These are phyloP conservation scores for Domatiomyces catenatus DNA, from an alignment of 2,329 filamentous ascomycete species.

Conservation along the genomic window DNA sequence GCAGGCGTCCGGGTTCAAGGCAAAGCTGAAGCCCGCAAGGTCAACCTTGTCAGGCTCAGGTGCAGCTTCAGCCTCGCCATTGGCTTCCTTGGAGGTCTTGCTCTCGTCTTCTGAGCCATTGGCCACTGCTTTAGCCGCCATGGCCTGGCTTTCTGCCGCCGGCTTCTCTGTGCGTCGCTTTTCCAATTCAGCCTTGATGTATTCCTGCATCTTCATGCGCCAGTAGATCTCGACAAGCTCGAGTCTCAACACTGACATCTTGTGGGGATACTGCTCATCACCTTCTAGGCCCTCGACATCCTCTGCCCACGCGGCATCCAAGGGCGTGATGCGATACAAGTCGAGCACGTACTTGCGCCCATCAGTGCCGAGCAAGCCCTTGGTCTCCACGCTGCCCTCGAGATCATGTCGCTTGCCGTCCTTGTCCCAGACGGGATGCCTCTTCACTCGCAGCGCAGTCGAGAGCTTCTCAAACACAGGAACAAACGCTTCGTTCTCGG, in stretches of 20 bases:
- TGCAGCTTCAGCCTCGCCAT: slow-evolving; percentile 26
- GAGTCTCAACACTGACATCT: slow-evolving; percentile 84
- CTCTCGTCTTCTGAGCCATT: slow-evolving; percentile 14
- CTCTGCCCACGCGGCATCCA: slow-evolving; percentile 85
- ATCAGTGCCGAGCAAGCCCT: slow-evolving; percentile 91
- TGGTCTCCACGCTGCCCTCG: slow-evolving; percentile 92
- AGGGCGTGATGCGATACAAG: slow-evolving; percentile 80
- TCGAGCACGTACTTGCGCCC: slow-evolving; percentile 96
- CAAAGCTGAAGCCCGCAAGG: slow-evolving; percentile 70
- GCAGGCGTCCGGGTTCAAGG: slow-evolving; percentile 89
- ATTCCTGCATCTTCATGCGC: slow-evolving; percentile 74
- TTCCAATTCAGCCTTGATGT: slow-evolving; percentile 64
- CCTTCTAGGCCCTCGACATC: slow-evolving; percentile 42
- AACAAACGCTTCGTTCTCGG: slow-evolving; percentile 73
- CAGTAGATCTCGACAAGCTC: slow-evolving; percentile 81
- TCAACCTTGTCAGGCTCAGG: slow-evolving; percentile 58
- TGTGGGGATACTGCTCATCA: slow-evolving; percentile 62
- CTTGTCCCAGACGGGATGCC: slow-evolving; percentile 96
- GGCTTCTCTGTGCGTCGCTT: slow-evolving; percentile 38
- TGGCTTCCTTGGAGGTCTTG: slow-evolving; percentile 23
- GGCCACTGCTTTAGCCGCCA: slow-evolving; percentile 16
- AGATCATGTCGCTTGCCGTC: slow-evolving; percentile 77
- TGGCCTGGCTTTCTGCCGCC: slow-evolving; percentile 23
- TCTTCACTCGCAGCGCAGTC: slow-evolving; percentile 78
- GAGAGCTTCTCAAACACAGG: slow-evolving; percentile 79